These are phyloP conservation scores for Leccinum imitatum DNA, from an alignment of 768 basidiomycete species.

Conservation along the genomic window DNA sequence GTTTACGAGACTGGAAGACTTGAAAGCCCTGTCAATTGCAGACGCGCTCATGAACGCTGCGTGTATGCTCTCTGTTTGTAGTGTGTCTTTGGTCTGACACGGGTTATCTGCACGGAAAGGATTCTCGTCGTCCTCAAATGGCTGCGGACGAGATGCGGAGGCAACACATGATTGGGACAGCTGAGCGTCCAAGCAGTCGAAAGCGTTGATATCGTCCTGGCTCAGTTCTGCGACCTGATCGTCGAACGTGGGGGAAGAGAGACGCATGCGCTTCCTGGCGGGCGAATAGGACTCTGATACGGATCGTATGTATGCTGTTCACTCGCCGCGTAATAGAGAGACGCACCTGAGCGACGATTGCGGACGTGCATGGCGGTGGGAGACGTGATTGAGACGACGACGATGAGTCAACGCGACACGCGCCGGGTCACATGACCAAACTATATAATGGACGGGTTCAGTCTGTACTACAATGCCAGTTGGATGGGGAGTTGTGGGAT, in stretches of 20 bases:
- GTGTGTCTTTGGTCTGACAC: neutral
- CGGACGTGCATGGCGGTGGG: neutral
- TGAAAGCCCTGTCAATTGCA: constrained; percentile 3
- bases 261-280: constrained; percentile 56
- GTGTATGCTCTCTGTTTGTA: constrained; percentile 9
- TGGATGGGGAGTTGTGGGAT: neutral
- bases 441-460: neutral
- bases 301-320: neutral
- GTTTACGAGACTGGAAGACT: neutral
- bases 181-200: constrained; percentile 49
- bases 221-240: constrained; percentile 49
- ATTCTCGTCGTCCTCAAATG: constrained; percentile 19
- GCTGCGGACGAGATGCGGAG: neutral
- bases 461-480: neutral
- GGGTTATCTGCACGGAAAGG: constrained; percentile 16
- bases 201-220: constrained; percentile 53
- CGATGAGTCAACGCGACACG: constrained; percentile 4
- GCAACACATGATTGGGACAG: constrained; percentile 37
- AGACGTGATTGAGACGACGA: neutral
- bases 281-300: constrained; percentile 29
- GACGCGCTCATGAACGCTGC: constrained; percentile 22
- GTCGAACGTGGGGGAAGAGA: constrained; percentile 68
- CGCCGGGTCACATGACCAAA: constrained; percentile 20
- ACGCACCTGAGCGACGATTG: neutral
- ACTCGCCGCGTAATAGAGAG: neutral